A percentile compares a stretch with the other conserved stretches of the same genome.
phyloP scores from a whole-genome alignment of 2,329 filamentous ascomycete genomes.

The Claviceps sorghi region DNA sequence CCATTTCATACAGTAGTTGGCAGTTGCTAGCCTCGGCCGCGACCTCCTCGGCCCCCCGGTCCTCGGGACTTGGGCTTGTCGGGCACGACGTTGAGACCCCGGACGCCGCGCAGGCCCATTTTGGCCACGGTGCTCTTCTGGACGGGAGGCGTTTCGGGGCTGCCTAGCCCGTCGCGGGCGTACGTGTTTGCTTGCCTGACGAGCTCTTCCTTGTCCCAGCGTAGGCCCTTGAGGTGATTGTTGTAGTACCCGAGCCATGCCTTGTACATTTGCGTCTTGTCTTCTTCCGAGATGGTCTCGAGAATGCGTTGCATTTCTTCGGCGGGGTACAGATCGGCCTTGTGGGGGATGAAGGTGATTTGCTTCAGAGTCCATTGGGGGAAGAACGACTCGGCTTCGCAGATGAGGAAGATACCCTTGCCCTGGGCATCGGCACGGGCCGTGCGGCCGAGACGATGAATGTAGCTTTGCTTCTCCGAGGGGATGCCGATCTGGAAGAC shows the following conservation, averaged over 20 bases:
- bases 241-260: slow-evolving; percentile 45
- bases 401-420: slow-evolving; percentile 45
- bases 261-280: slow-evolving; percentile 36
- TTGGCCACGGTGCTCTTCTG: slow-evolving; percentile 34
- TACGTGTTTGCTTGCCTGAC: slow-evolving; percentile 37
- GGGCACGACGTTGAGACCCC: slow-evolving; percentile 31
- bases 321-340: slow-evolving; percentile 29
- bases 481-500: slow-evolving; percentile 51
- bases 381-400: slow-evolving; percentile 36
- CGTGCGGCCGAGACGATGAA: slow-evolving; percentile 54
- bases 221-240: slow-evolving; percentile 29
- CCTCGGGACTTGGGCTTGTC: slow-evolving; percentile 20
- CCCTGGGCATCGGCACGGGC: slow-evolving; percentile 50
- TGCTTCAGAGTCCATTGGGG: slow-evolving; percentile 34
- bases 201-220: slow-evolving; percentile 28
- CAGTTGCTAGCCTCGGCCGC: neutral
- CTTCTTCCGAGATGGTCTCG: slow-evolving; percentile 27
- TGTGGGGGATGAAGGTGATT: slow-evolving; percentile 35
- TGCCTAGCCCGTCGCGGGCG: slow-evolving; percentile 31
- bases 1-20: neutral
- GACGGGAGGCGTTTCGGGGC: slow-evolving; percentile 31
- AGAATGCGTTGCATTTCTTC: slow-evolving; percentile 24
- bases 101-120: slow-evolving; percentile 41
- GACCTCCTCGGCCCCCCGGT: neutral
- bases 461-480: slow-evolving; percentile 46